Conservation (phyloP, 768 basidiomycete species). For the Termitomyces sp. region DNA sequence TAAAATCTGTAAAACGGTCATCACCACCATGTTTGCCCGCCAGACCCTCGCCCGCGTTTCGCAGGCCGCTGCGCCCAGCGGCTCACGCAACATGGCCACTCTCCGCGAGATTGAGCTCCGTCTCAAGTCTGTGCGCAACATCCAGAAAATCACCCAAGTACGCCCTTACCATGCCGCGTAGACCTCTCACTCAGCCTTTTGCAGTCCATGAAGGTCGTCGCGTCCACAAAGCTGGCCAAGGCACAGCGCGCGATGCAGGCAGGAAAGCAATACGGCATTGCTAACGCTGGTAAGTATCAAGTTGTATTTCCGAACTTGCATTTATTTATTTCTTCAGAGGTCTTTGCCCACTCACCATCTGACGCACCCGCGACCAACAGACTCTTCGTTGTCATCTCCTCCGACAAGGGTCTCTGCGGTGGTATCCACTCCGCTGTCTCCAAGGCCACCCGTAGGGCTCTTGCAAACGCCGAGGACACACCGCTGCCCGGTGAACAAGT, state of each 20-base stretch:
- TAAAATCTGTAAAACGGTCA: constrained; percentile 12
- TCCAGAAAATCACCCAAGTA: constrained; percentile 99
- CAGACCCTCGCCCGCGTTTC: constrained; percentile 38
- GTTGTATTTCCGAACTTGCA: not conserved
- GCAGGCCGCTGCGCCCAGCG: constrained; percentile 40
- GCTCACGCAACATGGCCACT: constrained; percentile 90
- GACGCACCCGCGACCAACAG: constrained; percentile 70
- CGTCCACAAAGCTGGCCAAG: constrained; percentile 93
- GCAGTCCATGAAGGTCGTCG: constrained; percentile 99
- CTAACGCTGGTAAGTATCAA: constrained; percentile 72
- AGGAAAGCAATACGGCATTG: constrained; percentile 90
- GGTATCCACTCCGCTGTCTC: constrained; percentile 98
- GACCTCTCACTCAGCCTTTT: constrained; percentile 7
- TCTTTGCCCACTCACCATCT: constrained; percentile 75
- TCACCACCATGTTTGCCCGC: constrained; percentile 42
- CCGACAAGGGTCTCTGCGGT: constrained; percentile 99
- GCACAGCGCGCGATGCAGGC: constrained; percentile 90
- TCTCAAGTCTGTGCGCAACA: constrained; percentile 94
- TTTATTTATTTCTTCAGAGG: constrained; percentile 48
- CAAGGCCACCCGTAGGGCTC: constrained; percentile 78
- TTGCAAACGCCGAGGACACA: constrained; percentile 50
- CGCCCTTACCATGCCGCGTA: constrained; percentile 19
- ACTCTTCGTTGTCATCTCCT: constrained; percentile 93
- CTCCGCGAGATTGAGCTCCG: constrained; percentile 96
- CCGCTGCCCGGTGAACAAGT: constrained; percentile 47